phyloP scores from a whole-genome alignment of 2,329 filamentous ascomycete genomes.

The Xylariaceae sp. region DNA sequence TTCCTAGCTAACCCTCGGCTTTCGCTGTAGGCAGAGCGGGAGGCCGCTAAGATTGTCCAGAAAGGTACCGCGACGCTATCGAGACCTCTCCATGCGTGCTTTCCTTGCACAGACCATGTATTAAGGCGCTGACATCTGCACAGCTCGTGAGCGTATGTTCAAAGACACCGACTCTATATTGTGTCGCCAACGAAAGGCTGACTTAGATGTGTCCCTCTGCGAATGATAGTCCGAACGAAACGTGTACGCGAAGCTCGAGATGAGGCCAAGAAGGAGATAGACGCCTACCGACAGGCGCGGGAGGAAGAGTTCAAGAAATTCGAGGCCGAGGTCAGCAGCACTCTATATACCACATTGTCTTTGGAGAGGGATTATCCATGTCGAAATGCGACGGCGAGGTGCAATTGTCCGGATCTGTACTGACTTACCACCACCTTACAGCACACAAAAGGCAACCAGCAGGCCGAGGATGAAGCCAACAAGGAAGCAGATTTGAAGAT shows the following conservation, averaged over 20 bases:
- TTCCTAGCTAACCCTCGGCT: slow-evolving; percentile 1
- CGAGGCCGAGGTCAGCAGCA: slow-evolving; percentile 57
- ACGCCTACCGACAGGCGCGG: slow-evolving; percentile 83
- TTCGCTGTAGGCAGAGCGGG: slow-evolving; percentile 74
- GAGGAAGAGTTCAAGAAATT: slow-evolving; percentile 94
- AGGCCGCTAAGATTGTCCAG: slow-evolving; percentile 98
- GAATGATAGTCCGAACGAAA: slow-evolving; percentile 69
- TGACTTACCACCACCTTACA: slow-evolving; percentile 35
- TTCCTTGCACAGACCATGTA: background rate
- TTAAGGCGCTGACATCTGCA: background rate
- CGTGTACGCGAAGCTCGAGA: slow-evolving; percentile 92
- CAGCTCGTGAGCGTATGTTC: slow-evolving; percentile 15
- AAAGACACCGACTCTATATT: background rate
- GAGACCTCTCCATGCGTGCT: background rate
- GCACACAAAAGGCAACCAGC: slow-evolving; percentile 86
- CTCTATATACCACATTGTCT: background rate
- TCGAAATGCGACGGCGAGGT: background rate
- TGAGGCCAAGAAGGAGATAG: slow-evolving; percentile 97
- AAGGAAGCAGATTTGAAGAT: slow-evolving; percentile 78
- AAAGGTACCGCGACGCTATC: slow-evolving; percentile 56
- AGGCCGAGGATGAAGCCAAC: slow-evolving; percentile 71
- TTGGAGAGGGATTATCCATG: background rate
- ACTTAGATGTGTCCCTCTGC: slow-evolving; percentile 21
- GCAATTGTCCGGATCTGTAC: slow-evolving; percentile 2
- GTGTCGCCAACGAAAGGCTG: background rate